Evolutionary conservation across 2,329 filamentous ascomycete genomes (phyloP).

Genomic region (Cordyceps tenuipes): DNA sequence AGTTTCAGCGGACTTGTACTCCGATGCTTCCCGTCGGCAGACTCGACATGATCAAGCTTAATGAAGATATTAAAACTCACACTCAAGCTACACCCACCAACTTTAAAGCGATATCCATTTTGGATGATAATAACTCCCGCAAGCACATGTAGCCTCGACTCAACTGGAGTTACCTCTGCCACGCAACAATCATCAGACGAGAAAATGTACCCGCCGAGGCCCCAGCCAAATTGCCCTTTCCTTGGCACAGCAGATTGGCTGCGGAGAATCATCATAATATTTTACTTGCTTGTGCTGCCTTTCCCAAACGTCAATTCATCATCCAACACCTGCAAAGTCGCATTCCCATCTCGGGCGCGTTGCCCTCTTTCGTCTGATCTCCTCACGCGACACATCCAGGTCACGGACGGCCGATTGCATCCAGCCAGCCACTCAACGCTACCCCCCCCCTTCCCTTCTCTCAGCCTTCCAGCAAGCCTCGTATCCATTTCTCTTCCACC

Average conservation of each 20-base stretch:
- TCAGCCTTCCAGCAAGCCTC: background rate
- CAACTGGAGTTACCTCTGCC: background rate
- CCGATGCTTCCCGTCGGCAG: no score
- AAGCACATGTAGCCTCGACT: background rate
- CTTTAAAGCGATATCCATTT: no score
- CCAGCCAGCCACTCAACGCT: background rate
- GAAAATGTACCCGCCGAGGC: background rate
- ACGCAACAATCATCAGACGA: background rate
- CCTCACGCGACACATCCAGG: background rate
- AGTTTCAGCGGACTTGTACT: no score
- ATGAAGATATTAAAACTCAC: no score
- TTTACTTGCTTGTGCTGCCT: background rate
- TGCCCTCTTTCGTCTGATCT: background rate
- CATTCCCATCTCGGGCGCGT: background rate
- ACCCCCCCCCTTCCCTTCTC: background rate
- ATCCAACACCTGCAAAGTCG: background rate
- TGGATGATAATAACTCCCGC: background rate
- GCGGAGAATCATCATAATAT: no score
- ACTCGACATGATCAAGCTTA: no score
- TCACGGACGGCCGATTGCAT: constrained; percentile 4
- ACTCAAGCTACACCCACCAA: no score
- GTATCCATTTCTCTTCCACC: background rate
- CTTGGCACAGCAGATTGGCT: constrained; percentile 4
- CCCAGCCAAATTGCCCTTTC: background rate
- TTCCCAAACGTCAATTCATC: background rate